Percentiles rank a stretch among this genome's conserved stretches.
Evolutionary conservation across 306 rosid genomes (phyloP).

Genomic region (Crataegus laevigata): DNA sequence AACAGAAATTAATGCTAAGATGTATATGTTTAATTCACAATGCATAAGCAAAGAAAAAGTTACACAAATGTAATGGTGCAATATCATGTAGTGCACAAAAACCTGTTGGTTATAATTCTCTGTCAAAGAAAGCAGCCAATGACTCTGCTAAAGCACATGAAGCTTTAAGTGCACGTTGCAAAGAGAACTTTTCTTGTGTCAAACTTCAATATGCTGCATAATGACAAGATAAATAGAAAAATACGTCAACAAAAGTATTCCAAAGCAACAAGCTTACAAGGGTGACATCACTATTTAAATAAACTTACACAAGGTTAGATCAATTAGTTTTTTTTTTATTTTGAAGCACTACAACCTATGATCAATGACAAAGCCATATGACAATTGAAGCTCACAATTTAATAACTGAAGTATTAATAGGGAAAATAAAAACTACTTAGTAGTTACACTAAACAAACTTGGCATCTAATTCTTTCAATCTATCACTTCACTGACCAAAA

Average conservation of each 20-base stretch:
- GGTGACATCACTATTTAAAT: background rate
- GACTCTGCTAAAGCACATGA: constrained; percentile 75
- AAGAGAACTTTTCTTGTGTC: constrained; percentile 84
- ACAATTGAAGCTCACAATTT: background rate
- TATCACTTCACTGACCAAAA: background rate
- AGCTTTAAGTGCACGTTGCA: constrained; percentile 87
- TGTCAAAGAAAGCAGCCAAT: constrained; percentile 76
- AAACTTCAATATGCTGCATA: constrained; percentile 91
- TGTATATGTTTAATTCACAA: background rate
- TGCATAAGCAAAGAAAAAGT: background rate
- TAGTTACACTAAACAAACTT: background rate
- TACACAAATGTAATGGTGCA: background rate
- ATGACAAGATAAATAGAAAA: background rate
- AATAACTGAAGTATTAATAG: background rate
- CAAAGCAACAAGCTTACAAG: background rate
- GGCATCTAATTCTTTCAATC: background rate
- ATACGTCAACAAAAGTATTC: background rate
- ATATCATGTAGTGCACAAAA: constrained; percentile 12
- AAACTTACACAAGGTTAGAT: background rate
- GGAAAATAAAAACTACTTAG: background rate
- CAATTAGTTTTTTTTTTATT: background rate
- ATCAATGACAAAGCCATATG: background rate
- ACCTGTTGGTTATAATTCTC: constrained; percentile 96
- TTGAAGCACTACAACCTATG: background rate
- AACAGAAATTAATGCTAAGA: background rate